Evolutionary conservation across 2,329 filamentous ascomycete genomes (phyloP).

Genomic region (Berkeleyomyces rouxiae): DNA sequence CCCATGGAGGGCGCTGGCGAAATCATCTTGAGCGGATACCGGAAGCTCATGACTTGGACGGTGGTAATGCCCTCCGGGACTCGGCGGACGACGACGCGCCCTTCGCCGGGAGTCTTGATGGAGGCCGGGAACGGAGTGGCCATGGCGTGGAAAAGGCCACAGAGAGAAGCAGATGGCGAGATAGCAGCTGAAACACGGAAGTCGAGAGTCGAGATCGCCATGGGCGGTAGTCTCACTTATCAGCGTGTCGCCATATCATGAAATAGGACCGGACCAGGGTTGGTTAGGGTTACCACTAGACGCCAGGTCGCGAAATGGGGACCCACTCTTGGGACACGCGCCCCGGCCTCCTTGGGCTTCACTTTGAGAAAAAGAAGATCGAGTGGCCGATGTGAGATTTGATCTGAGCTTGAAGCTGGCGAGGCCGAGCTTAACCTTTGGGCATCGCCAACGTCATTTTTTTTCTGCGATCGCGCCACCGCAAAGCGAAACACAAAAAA

Average conservation of each 20-base stretch:
- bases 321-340: conserved; percentile 13
- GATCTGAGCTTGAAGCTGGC: neutral
- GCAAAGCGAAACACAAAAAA: neutral
- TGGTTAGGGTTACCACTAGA: neutral
- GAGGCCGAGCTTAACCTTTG: neutral
- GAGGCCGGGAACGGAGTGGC: conserved; percentile 62
- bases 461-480: neutral
- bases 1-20: conserved; percentile 52
- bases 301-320: conserved; percentile 12
- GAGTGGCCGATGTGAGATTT: too few relatives aligned
- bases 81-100: conserved; percentile 55
- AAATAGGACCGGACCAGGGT: neutral
- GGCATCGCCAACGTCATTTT: conserved; percentile 1
- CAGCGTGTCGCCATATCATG: neutral
- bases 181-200: neutral
- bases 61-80: conserved; percentile 56
- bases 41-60: conserved; percentile 62
- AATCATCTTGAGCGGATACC: conserved; percentile 90
- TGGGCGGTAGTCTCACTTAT: neutral
- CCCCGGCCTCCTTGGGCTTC: conserved; percentile 5
- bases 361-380: neutral
- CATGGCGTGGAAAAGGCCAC: conserved; percentile 21
- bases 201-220: too few relatives aligned
- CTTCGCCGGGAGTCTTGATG: conserved; percentile 58
- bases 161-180: neutral